These are phyloP conservation scores for Plasmopara muralis DNA, from an alignment of 352 stramenopile species.

Conservation along the genomic window DNA sequence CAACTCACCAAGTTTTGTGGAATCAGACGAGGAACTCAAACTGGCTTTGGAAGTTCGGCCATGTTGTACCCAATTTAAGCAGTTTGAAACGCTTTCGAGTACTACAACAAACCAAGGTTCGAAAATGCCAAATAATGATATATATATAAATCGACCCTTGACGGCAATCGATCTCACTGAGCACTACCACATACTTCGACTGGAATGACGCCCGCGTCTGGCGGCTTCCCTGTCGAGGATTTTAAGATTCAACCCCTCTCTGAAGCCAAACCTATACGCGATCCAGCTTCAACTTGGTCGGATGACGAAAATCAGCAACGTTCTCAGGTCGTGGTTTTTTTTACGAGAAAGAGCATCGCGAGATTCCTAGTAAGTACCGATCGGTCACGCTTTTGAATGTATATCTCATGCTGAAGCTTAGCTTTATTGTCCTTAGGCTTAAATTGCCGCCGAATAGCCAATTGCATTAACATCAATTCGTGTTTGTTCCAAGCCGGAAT, in stretches of 20 bases:
- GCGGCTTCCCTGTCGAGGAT: not conserved
- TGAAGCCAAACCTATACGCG: not conserved
- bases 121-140: not conserved
- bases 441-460: not conserved
- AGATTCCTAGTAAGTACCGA: not conserved
- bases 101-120: too few species aligned
- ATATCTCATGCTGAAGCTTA: not conserved
- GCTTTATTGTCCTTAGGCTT: not conserved
- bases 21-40: too few species aligned
- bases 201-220: not conserved
- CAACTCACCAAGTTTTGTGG: too few species aligned
- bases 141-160: not conserved
- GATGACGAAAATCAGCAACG: not conserved
- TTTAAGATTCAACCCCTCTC: not conserved
- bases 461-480: not conserved
- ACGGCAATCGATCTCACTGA: not conserved
- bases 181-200: not conserved
- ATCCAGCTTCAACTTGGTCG: not conserved
- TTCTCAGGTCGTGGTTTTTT: not conserved
- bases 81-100: too few species aligned
- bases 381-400: not conserved
- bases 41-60: too few species aligned
- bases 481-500: not conserved
- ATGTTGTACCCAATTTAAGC: too few species aligned
- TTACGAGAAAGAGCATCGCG: not conserved